Conservation (phyloP, 1,139 yeast genomes). For the Kodamaea derodonti region DNA sequence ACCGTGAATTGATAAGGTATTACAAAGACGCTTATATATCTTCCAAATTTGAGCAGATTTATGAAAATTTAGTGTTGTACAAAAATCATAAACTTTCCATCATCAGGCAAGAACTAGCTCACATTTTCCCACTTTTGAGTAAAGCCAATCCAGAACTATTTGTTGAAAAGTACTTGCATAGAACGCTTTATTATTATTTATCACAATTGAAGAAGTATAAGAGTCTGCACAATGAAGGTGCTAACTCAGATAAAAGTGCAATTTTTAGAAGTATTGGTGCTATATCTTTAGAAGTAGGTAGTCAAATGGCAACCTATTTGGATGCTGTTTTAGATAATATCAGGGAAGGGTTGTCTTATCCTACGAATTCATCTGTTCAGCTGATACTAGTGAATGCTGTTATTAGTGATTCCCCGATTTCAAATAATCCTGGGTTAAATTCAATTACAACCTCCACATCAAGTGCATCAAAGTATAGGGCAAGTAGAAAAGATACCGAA, state of each 20-base stretch:
- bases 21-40: slow-evolving; percentile 50
- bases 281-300: slow-evolving; percentile 78
- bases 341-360: slow-evolving; percentile 68
- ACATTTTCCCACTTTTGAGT: slow-evolving; percentile 79
- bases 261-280: slow-evolving; percentile 84
- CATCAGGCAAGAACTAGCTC: slow-evolving; percentile 78
- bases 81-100: slow-evolving; percentile 74
- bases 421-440: slow-evolving; percentile 8
- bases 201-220: slow-evolving; percentile 73
- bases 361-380: slow-evolving; percentile 37
- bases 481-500: slow-evolving; percentile 69
- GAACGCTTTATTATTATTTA: slow-evolving; percentile 73
- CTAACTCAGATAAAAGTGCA: slow-evolving; percentile 62
- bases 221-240: slow-evolving; percentile 36
- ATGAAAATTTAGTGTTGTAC: slow-evolving; percentile 69
- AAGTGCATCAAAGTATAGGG: slow-evolving; percentile 52
- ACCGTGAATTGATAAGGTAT: slow-evolving; percentile 72
- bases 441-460: slow-evolving; percentile 25
- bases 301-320: slow-evolving; percentile 82
- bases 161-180: slow-evolving; percentile 76
- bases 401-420: slow-evolving; percentile 19
- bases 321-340: slow-evolving; percentile 83
- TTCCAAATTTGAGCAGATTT: slow-evolving; percentile 66
- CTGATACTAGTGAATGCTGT: slow-evolving; percentile 44
- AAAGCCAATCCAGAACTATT: slow-evolving; percentile 73